Evolutionary conservation across 2,329 filamentous ascomycete genomes (phyloP).

Genomic region (Pseudogymnoascus sp.): DNA sequence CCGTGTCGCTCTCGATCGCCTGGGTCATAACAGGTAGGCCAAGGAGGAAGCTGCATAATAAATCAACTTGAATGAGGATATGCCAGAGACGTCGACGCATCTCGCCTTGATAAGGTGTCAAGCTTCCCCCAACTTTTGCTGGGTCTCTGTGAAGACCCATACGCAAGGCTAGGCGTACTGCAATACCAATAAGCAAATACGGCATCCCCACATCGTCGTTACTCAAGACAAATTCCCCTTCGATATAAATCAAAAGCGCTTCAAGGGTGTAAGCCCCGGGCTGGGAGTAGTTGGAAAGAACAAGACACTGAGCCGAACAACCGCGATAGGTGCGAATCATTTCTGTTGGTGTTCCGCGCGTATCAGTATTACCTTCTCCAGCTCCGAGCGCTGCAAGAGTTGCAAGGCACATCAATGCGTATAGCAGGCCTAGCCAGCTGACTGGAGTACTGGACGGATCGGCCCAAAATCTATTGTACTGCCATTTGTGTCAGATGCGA

Average conservation of each 20-base stretch:
- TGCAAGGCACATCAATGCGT: conserved; percentile 21
- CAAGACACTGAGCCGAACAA: conserved; percentile 46
- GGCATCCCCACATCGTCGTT: conserved; percentile 46
- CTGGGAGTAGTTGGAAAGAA: conserved; percentile 44
- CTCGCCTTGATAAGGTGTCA: conserved; percentile 70
- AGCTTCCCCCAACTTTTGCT: conserved; percentile 32
- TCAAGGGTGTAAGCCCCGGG: conserved; percentile 44
- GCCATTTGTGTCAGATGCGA: conserved; percentile 11
- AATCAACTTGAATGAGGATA: conserved; percentile 51
- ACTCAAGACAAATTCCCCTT: conserved; percentile 48
- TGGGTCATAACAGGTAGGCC: conserved; percentile 62
- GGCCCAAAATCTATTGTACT: conserved; percentile 46
- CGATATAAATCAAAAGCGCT: conserved; percentile 46
- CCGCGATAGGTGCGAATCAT: conserved; percentile 43
- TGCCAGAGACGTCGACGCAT: conserved; percentile 58
- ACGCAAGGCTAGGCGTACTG: conserved; percentile 49
- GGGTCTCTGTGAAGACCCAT: conserved; percentile 55
- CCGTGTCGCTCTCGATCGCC: conserved; percentile 56
- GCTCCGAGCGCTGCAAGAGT: conserved; percentile 37
- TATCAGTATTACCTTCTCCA: conserved; percentile 40
- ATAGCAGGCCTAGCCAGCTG: conserved; percentile 47
- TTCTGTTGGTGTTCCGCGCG: conserved; percentile 40
- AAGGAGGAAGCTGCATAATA: conserved; percentile 60
- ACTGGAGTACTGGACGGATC: conserved; percentile 34
- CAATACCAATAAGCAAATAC: conserved; percentile 45